Base-by-base conservation (phyloP, 2,329 filamentous ascomycete genomes). In the Fusarium pininemorale region DNA sequence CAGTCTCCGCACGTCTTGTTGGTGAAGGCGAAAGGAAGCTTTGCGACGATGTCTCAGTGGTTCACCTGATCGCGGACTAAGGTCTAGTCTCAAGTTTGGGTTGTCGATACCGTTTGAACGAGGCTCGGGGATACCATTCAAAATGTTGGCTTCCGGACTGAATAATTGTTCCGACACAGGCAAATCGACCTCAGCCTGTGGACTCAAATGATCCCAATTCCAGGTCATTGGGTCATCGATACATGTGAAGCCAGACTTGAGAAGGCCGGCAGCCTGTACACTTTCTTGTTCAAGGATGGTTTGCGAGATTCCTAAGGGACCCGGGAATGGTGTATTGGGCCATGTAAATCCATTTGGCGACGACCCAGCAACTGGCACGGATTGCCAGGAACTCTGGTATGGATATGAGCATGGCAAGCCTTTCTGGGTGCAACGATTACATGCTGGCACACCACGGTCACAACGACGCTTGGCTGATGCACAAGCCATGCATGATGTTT, bases 391-490 rank as follows among this genome's bases (percentile, higher is more conserved):
- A 26, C 44, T 15, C 38, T 26, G 53, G 20, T 69, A 60, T 12
- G 62, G 66, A 37, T 66, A 69, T 51, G 55, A 16, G 28, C 66
- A 69, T 18, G 37, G 15, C 28, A 61, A 18, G 22, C 50, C 37
- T 56, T 57, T 64, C 10, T 57, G 50, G 16, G 28, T 12, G 30
- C 66, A 66, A 44, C 66, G 66, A 24, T 26, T 38, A 20, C 66
- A 69, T 58, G 37, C 3, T 26, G 66, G 66, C 4, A 56, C 7
- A n/a, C 39, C 60, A 37, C 61, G 61, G 42, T 69, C 66, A 38
- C 66, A 69, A 30, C 66, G 66, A 24, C 50, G 55, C 30, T 69
- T 69, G 39, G 66, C 47, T 32, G 62, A 57, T 26, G 53, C 66
- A 20, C 66, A 69, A 26, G 61, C 56, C 13, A n/a, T 47, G 35